Evolutionary conservation across 1,284 basidiomycete genomes (phyloP), one percentile per base, ranked within the genome.

Genomic region (Ganoderma multipileum): DNA sequence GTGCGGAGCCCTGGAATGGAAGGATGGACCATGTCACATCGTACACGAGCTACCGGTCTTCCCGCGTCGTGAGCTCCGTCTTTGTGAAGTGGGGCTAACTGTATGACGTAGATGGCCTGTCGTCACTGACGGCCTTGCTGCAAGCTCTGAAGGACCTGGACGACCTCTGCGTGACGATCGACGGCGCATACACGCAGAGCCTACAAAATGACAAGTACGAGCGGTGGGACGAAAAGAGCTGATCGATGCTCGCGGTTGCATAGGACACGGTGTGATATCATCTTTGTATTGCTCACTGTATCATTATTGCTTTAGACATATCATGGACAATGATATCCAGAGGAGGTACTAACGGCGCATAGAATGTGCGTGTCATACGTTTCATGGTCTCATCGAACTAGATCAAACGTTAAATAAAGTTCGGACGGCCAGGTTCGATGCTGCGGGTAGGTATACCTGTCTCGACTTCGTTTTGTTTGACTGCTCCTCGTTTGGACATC

Each of bases 131-230:
- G 39, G 93, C 94, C 4, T 86, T 97, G 50, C 83, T 94, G 61
- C 84, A 85, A 60, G 95, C 94, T 0, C 85, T 97, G 44, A 82
- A 84, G 18, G 88, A 94, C 77, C 86, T 97, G 39, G 93, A 96
- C 72, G 84, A 88, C 58, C 83, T 96, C 2, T 94, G 91, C 75
- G 85, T 84, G 44, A 85, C 89, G 4, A 84, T 96, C 39, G 89
- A 92, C 70, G 86, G 87, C 11, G 83, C 83, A 28, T 96, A 95
- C 75, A 80, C 82, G 18, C 78, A 79, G 0, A 92, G 90, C 73
- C 80, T 96, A 30, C 78, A 81, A 72, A 75, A 78, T 33, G 87
- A 83, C 61, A 76, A 81, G 30, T 91, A 85, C 72, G 89, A 92
- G 74, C 82, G 81, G 14, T 94, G 91, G 90, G 84, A 87, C 61